Evolutionary conservation across 192 early-diverging fungal genomes (phyloP), one percentile per base, ranked within the genome.

Genomic region (Rhizophagus prolifer): DNA sequence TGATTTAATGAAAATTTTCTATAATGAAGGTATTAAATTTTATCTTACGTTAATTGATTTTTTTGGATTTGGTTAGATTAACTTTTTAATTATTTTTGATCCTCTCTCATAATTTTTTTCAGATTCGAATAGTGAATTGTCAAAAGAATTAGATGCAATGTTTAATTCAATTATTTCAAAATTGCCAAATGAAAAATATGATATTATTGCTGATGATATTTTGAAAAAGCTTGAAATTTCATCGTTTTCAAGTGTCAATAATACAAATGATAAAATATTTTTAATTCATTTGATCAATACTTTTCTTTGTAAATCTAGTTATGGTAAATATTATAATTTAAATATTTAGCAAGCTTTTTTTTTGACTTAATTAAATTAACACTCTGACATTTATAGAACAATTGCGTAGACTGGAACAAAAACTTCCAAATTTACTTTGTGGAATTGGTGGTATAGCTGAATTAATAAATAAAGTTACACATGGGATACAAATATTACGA

Each of bases 21-120:
- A 63, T 28, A 25, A 74, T 46, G 34, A 63, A 64, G 72, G 72
- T 74, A 73, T 16, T 10, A 72, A 47, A 47, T 25, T 70, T 6
- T 3, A 47, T 50, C 7, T 47, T 47, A 16, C 2, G 4, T 44
- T 44, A 44, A 44, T n/a, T n/a, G n/a, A 8, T 38, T 38, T 38
- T 44, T 13, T 1, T n/a, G n/a, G 3, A 61, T 26, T 62, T 10
- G 14, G 2, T n/a, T n/a, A 0, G 60, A 61, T 61, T 61, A 23
- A 25, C n/a, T 12, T 10, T 61, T 3, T 61, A 38, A 38, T 38
- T 38, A 38, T 38, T 8, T 38, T 5, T 38, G 4, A 34, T 38
- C 7, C 0, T 38, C 36, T 38, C 36, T 38, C 36, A 31, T 31
- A 38, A 38, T 38, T 38, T 47, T 14, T 30, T 28, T 70, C 10